Base-by-base conservation (phyloP, 164 flowering plant genomes). In the Vitis cinerea region DNA sequence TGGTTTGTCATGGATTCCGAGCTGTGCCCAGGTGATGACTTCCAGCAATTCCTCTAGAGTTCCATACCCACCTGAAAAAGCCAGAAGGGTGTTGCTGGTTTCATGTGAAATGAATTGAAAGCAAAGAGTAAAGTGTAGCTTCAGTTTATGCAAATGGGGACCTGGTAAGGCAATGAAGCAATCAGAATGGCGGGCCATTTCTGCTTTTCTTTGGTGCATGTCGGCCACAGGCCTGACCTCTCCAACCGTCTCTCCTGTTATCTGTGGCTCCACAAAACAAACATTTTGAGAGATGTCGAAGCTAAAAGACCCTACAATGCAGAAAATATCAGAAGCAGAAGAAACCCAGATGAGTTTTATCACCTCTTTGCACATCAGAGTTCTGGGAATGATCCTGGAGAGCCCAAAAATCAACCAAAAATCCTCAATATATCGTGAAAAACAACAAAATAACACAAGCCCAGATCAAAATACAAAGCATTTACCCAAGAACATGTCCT, bases 11-110 rank as follows among this genome's bases (percentile, higher is more conserved):
- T 88, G 92, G 72, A 88, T 88, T 10, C 92, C 92, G 2, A 88
- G 87, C 75, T 88, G 92, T 49, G 90, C 86, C 92, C 92, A 88
- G 13, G 90, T 81, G n/a, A 83, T 86, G 37, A 88, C 92, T 72
- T 88, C 90, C 48, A 86, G 51, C 19, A 88, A 72, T 77, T 88
- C 92, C 59, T 88, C 92, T 52, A 88, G 44, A 9, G 92, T 88
- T 53, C 92, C 92, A 80, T 86, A 88, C 27, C 91, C 91, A 63
- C 91, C 91, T 88, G 74, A 44, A 63, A 8, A 8, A 50, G 31
- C 59, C 1, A 66, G 8, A 13, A 29, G 1, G 17, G 30, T 15
- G 44, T 37, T 37, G 44, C 44, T 37, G 44, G 8, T 37, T 37
- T 37, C 6, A 37, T 37, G 44, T 37, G 44, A 37, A 6, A 37